Conservation (phyloP, 495 filamentous ascomycete genomes). For the Hyaloscypha bicolor region DNA sequence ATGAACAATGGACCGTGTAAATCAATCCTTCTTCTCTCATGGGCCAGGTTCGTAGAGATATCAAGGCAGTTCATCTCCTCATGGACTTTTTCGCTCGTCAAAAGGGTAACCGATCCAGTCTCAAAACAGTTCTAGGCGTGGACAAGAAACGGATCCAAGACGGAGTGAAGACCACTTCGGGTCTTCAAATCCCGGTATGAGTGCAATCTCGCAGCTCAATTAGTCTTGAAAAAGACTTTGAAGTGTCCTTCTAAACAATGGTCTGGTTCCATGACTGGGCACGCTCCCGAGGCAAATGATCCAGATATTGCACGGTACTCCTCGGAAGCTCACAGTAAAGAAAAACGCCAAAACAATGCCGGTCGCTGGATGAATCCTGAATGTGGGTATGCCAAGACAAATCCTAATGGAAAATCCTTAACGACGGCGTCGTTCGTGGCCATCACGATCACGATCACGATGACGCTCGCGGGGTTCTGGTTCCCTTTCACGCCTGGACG, state of each 20-base stretch:
- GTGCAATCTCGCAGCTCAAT: slow-evolving; percentile 22
- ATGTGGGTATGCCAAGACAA: slow-evolving; percentile 19
- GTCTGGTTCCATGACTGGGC: slow-evolving; percentile 22
- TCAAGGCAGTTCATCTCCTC: slow-evolving; percentile 22
- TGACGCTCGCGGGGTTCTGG: slow-evolving; percentile 25
- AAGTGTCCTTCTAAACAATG: slow-evolving; percentile 21
- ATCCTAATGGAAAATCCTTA: slow-evolving; percentile 18
- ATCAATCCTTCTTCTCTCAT: slow-evolving; percentile 19
- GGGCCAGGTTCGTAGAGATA: slow-evolving; percentile 28
- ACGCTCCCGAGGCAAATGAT: slow-evolving; percentile 20
- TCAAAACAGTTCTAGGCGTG: slow-evolving; percentile 17
- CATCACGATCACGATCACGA: slow-evolving; percentile 13
- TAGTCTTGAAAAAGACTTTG: slow-evolving; percentile 18
- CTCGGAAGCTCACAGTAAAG: slow-evolving; percentile 21
- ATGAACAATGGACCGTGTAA: slow-evolving; percentile 21
- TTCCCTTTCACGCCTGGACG: slow-evolving; percentile 24
- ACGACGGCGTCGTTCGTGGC: slow-evolving; percentile 10
- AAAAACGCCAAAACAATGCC: slow-evolving; percentile 32
- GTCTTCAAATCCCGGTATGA: slow-evolving; percentile 15
- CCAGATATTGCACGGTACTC: slow-evolving; percentile 22
- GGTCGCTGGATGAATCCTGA: slow-evolving; percentile 14
- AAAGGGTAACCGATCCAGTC: slow-evolving; percentile 25
- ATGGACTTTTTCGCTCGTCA: slow-evolving; percentile 20
- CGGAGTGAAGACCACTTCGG: slow-evolving; percentile 12
- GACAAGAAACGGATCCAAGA: slow-evolving; percentile 17